Base-by-base conservation (phyloP, 768 basidiomycete species). In the Phylloporus rhodoxanthus region DNA sequence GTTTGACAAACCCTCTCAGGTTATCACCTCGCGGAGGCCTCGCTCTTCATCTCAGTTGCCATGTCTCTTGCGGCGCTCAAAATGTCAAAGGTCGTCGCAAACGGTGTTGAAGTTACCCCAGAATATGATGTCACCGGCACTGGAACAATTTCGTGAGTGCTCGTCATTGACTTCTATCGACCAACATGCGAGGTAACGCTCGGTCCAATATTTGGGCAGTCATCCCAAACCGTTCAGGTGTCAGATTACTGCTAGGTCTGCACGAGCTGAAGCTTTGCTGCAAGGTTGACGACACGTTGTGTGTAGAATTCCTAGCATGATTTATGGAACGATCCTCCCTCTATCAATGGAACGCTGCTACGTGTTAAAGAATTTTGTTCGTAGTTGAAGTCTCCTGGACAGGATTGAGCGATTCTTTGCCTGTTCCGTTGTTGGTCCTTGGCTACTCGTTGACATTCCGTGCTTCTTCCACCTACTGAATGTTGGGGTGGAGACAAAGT, bases 21-120 rank as follows among this genome's bases (percentile, higher is more conserved):
- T 20, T 37, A 30, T 20, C 60, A 61, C 38, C 54, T 71, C 17
- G 69, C 61, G 0, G 61, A 69, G 39, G 51, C 58, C 1, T 42
- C 56, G 7, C 43, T 72, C 11, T 73, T 60, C 52, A 53, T 62
- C 17, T 40, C 48, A 8, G 43, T 52, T 3, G 65, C 69, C 4
- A 69, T 57, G 51, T 72, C 74, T 10, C 71, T 81, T n/a, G 71
- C 77, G 0, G 68, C 70, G 4, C 72, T 80, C 48, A 54, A 74
- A 4, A 69, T 80, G 17, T 64, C 64, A 9, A 75, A 73, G 46
- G 68, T 60, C 0, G 52, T 73, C 1, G 68, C 70, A 34, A 64
- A 73, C 19, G 75, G 75, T 0, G 57, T 69, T 0, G 68, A 30
- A 30, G 4, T 30, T 11, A 13, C 70, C 0, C 78, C 79, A 6